Percentiles rank a stretch among this genome's conserved stretches.
Conservation (phyloP, 768 basidiomycete genomes). For the Butyriboletus loyo region DNA sequence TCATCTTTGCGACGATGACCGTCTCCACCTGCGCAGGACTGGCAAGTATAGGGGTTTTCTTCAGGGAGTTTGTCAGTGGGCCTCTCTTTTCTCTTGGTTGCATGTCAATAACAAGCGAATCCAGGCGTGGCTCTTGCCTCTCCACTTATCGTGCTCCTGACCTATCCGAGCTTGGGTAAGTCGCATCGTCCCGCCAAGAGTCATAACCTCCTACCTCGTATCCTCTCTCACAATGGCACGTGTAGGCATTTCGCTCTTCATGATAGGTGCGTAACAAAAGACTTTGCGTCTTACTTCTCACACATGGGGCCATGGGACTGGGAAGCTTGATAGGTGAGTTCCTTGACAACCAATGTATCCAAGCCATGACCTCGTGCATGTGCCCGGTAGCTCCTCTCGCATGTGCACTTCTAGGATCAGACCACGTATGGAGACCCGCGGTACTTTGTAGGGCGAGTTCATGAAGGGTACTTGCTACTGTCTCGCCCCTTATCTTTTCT, state of each 20-base stretch:
- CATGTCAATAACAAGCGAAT: neutral
- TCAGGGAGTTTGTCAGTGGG: conserved; percentile 43
- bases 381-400: conserved; percentile 57
- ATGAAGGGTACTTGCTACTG: conserved; percentile 29
- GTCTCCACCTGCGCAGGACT: conserved; percentile 37
- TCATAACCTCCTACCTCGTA: no score
- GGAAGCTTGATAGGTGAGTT: conserved; percentile 24
- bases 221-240: conserved; percentile 28
- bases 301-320: conserved; percentile 13
- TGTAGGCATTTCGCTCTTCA: conserved; percentile 48
- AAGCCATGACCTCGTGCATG: conserved; percentile 21
- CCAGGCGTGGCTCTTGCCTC: conserved; percentile 40
- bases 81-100: neutral
- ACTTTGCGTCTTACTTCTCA: neutral
- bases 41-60: conserved; percentile 39
- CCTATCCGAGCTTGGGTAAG: conserved; percentile 51
- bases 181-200: conserved; percentile 2
- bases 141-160: conserved; percentile 42
- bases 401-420: conserved; percentile 47
- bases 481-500: no score
- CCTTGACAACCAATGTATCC: neutral
- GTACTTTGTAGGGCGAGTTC: conserved; percentile 48
- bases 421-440: conserved; percentile 52
- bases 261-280: conserved; percentile 36
- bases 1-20: conserved; percentile 44